Percentiles rank a stretch among this genome's conserved stretches.
These are phyloP conservation scores for Candida nitratophila DNA, from an alignment of 805 yeast genomes.

Conservation along the genomic window DNA sequence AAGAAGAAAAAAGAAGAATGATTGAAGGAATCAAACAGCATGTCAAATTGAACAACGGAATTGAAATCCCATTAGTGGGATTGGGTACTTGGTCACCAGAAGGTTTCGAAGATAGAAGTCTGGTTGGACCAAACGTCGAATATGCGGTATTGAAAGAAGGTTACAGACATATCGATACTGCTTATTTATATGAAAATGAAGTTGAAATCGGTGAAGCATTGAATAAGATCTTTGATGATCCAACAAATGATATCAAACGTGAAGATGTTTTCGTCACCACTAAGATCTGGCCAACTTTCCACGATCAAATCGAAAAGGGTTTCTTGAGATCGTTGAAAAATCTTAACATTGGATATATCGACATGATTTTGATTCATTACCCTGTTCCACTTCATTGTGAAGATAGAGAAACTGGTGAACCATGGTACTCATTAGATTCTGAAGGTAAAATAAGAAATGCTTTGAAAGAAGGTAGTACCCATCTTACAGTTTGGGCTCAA, in stretches of 20 bases:
- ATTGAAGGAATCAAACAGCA: background rate
- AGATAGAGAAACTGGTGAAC: slow-evolving; percentile 12
- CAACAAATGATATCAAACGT: slow-evolving; percentile 1
- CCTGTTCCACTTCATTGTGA: slow-evolving; percentile 29
- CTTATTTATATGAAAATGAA: slow-evolving; percentile 33
- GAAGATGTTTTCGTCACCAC: slow-evolving; percentile 13
- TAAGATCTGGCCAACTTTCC: slow-evolving; percentile 23
- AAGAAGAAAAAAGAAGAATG: too few relatives aligned
- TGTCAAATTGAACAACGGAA: slow-evolving; percentile 12
- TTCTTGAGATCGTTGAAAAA: slow-evolving; percentile 29
- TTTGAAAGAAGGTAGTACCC: slow-evolving; percentile 36
- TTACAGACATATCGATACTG: slow-evolving; percentile 35
- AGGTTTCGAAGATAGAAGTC: slow-evolving; percentile 1
- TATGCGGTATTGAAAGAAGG: slow-evolving; percentile 28
- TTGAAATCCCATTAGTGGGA: slow-evolving; percentile 14
- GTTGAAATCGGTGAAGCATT: slow-evolving; percentile 34
- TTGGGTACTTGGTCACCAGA: slow-evolving; percentile 17
- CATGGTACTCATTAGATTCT: slow-evolving; percentile 8
- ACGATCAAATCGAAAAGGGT: slow-evolving; percentile 26
- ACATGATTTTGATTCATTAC: slow-evolving; percentile 41
- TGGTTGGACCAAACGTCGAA: slow-evolving; percentile 4
- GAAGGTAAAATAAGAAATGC: slow-evolving; percentile 20
- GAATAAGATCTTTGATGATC: slow-evolving; percentile 7
- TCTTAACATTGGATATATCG: slow-evolving; percentile 34
- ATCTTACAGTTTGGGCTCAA: slow-evolving; percentile 56